A percentile compares a stretch with the other conserved stretches of the same genome.
phyloP scores from a whole-genome alignment of 2,329 filamentous ascomycete genomes.

The Hypoxylon sp. region DNA sequence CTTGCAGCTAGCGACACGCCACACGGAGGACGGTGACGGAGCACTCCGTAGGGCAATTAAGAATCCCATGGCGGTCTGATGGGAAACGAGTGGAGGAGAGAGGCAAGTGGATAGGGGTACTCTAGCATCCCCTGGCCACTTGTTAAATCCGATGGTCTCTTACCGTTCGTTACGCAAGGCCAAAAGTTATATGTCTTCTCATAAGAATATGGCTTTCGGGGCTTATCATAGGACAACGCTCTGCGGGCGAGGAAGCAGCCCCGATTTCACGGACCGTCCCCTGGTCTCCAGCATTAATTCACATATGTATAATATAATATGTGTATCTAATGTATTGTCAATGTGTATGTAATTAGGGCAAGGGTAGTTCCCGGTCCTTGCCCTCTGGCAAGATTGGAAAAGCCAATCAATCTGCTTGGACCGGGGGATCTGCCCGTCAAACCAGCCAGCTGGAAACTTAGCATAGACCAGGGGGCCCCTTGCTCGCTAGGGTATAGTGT shows the following conservation, averaged over 20 bases:
- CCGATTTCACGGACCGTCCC: constrained; percentile 17
- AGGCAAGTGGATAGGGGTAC: constrained; percentile 7
- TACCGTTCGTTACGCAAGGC: not conserved
- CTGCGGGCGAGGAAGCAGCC: not conserved
- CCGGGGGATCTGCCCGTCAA: constrained; percentile 51
- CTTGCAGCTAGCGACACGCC: constrained; percentile 32
- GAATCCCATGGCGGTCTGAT: constrained; percentile 24
- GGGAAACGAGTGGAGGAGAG: constrained; percentile 4
- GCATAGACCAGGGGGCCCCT: constrained; percentile 33
- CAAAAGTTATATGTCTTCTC: not conserved
- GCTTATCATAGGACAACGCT: not conserved
- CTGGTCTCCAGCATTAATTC: constrained; percentile 13
- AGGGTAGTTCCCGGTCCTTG: constrained; percentile 21
- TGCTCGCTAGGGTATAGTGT: constrained; percentile 29
- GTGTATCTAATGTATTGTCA: constrained; percentile 7
- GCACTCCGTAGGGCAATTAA: constrained; percentile 20
- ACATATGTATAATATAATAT: constrained; percentile 9
- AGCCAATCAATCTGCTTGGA: constrained; percentile 43
- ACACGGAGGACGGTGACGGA: constrained; percentile 31
- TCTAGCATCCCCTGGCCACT: constrained; percentile 22
- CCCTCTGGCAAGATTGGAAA: constrained; percentile 26
- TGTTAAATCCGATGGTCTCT: constrained; percentile 21
- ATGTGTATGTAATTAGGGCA: constrained; percentile 23
- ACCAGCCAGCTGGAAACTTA: constrained; percentile 52
- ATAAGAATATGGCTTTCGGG: constrained; percentile 5